Evolutionary conservation across 768 basidiomycete species (phyloP).

Genomic region (Tulasnella sp.): DNA sequence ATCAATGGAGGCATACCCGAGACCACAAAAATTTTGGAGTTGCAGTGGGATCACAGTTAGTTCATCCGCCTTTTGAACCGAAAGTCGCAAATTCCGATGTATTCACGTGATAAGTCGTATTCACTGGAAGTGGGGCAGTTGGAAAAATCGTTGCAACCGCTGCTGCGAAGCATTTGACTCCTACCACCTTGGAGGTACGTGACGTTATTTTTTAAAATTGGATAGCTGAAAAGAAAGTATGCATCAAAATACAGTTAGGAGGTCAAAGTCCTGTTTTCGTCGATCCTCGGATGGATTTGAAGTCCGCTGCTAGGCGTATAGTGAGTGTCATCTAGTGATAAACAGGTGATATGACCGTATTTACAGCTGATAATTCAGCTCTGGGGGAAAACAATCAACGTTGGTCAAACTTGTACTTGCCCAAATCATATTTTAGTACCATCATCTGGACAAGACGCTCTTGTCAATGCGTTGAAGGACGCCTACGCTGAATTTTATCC

Average conservation of each 20-base stretch:
- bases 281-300: constrained; percentile 54
- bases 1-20: constrained; percentile 57
- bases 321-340: not conserved
- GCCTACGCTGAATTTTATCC: constrained; percentile 44
- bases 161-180: constrained; percentile 65
- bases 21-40: constrained; percentile 57
- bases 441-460: constrained; percentile 28
- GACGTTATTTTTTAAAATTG: not conserved
- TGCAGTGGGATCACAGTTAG: constrained; percentile 52
- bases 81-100: not conserved
- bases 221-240: not conserved
- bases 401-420: constrained; percentile 64
- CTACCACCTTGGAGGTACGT: constrained; percentile 44
- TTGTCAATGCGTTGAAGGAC: constrained; percentile 32
- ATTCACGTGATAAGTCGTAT: constrained; percentile 23
- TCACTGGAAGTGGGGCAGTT: constrained; percentile 39
- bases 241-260: constrained; percentile 12
- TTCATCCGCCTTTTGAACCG: constrained; percentile 30
- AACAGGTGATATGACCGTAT: too few species aligned
- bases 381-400: constrained; percentile 69
- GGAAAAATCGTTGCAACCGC: constrained; percentile 56
- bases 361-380: too few species aligned
- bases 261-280: constrained; percentile 65
- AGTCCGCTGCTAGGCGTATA: constrained; percentile 52
- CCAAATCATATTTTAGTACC: constrained; percentile 43